Percentiles rank a stretch among this genome's conserved stretches.
Conservation (phyloP, 352 stramenopile species). For the Globisporangium barbulae region DNA sequence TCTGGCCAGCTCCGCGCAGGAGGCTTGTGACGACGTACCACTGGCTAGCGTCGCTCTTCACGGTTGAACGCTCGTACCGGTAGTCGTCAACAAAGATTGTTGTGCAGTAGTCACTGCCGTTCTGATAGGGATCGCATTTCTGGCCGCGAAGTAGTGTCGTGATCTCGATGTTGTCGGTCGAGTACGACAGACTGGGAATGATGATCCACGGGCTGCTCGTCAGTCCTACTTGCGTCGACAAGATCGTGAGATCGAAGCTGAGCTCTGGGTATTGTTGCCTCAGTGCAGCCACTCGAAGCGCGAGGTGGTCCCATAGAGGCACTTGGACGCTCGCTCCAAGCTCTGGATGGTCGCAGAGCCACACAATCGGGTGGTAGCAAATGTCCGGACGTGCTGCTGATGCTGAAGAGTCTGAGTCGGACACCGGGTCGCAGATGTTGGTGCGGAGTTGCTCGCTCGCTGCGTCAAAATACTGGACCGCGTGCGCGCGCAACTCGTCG, state of each 20-base stretch:
- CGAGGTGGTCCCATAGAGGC: slow-evolving; percentile 29
- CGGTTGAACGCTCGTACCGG: slow-evolving; percentile 41
- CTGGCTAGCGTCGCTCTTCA: slow-evolving; percentile 32
- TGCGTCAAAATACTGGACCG: slow-evolving; percentile 18
- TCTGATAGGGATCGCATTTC: slow-evolving; percentile 8
- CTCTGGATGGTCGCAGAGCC: slow-evolving; percentile 27
- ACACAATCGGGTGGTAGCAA: slow-evolving; percentile 14
- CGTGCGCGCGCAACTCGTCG: slow-evolving; percentile 22
- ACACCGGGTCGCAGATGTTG: slow-evolving; percentile 21
- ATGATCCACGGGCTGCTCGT: slow-evolving; percentile 16
- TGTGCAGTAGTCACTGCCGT: slow-evolving; percentile 9
- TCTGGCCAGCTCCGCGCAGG: slow-evolving; percentile 31
- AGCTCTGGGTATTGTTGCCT: slow-evolving; percentile 27
- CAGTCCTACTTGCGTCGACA: slow-evolving; percentile 18
- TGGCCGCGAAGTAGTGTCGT: slow-evolving; percentile 32
- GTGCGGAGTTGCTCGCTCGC: slow-evolving; percentile 15
- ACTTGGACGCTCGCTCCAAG: slow-evolving; percentile 17
- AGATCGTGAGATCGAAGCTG: slow-evolving; percentile 25
- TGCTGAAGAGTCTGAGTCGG: too few relatives aligned
- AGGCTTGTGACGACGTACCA: slow-evolving; percentile 27
- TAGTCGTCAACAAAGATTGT: slow-evolving; percentile 52
- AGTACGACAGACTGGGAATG: background rate
- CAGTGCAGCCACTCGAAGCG: slow-evolving; percentile 24
- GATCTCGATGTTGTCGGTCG: slow-evolving; percentile 25
- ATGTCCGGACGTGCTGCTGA: background rate